Evolutionary conservation across 768 basidiomycete species (phyloP), one percentile per base, ranked within the genome.

Genomic region (Trametes sanguinea): DNA sequence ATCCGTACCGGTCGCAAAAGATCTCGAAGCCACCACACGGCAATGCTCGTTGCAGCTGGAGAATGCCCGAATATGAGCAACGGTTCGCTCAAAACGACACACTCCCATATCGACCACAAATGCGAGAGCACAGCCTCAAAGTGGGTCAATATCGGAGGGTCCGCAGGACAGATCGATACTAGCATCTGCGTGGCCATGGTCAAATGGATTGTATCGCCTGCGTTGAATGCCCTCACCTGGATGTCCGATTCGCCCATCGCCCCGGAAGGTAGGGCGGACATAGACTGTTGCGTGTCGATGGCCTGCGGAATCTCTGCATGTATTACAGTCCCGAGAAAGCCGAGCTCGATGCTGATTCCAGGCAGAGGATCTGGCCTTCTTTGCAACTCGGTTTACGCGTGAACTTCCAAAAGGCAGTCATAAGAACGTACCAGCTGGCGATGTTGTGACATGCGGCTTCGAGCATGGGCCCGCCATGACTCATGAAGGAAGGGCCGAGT

Each of bases 61-160:
- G 87, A 88, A 1, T 85, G 74, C 3, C 90, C 90, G 66, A 89
- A 95, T 32, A 98, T 80, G 17, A 98, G 76, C 6, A 99, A 81
- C 0, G 96, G 94, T 71, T 99, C 95, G 63, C 89, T 92, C 9
- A 98, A 80, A 0, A 98, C 81, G 0, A 98, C 77, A 57, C 95
- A 95, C 74, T 99, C 96, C 96, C 96, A 99, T 55, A 89, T 81
- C 4, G 91, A 89, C 90, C 89, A 92, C 29, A 91, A 72, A 65
- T 90, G 83, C 2, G 86, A 72, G 30, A 90, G 66, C 14, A 83
- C 82, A 0, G 87, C 83, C 67, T 89, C 87, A 62, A 90, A 87
- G 6, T 86, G 77, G 9, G 78, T 72, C 54, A 88, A 67, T 13
- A 86, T 85, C 13, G 84, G 83, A 27, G 85, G 86, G 40, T 78